Evolutionary conservation across 257 asterid genomes (phyloP), one percentile per base, ranked within the genome.

Genomic region (Voacanga thouarsii): DNA sequence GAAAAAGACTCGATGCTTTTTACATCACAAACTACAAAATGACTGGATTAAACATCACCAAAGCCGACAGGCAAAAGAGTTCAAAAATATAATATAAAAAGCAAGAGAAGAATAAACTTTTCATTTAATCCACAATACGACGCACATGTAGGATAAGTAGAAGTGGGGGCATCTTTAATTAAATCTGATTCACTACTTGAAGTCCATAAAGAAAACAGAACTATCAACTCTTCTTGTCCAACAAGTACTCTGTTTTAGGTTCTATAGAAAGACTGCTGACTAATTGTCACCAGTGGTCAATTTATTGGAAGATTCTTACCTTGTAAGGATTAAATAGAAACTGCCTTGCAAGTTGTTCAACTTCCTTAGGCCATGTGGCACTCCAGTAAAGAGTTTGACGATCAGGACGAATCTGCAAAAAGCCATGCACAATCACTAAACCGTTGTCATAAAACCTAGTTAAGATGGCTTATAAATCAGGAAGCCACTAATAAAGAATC

Each of bases 281-380:
- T 30, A 59, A 26, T 11, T 49, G 10, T 1, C 50, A 45, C 1
- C 49, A 73, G 55, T 49, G 6, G 28, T 3, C 77, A 21, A 51
- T 67, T 33, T 16, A 19, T 63, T 64, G 72, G 24, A 76, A 37
- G 45, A 78, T 68, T 75, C 92, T 80, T 89, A 90, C 99, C 83
- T 93, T 93, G 84, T 93, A 95, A 15, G 99, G 90, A 71, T 90
- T 90, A 74, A 80, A 87, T 37, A 95, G 90, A 81, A 80, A 93
- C 44, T 90, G 88, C 43, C 97, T 82, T 6, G 99, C 98, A 85
- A 95, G 98, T 76, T 89, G 97, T 78, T 95, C 99, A 64, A 95
- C 99, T 84, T 95, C 99, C 91, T 91, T 95, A 49, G 99, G 99
- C 99, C 99, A 95, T 39, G 99, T 95, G 66, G 99, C 99, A 89